Evolutionary conservation across 2,329 filamentous ascomycete species (phyloP).

Genomic region (Fusarium abutilonis): DNA sequence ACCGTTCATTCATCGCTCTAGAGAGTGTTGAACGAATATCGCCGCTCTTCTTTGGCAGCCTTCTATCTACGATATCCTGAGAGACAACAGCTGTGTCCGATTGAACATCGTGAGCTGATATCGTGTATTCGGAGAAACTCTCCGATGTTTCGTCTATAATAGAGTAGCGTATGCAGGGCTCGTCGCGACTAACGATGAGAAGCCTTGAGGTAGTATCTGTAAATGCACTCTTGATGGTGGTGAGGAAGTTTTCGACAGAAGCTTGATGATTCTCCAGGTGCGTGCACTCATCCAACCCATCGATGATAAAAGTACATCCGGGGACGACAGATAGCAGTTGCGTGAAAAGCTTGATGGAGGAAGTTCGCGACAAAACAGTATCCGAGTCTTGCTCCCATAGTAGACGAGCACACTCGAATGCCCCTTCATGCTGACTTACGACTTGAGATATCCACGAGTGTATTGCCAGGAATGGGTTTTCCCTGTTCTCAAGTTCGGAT

Average conservation of each 20-base stretch:
- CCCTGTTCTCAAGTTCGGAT: slow-evolving; percentile 40
- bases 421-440: not conserved
- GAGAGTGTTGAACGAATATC: slow-evolving; percentile 37
- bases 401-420: not conserved
- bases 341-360: slow-evolving; percentile 37
- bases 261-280: not conserved
- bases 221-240: slow-evolving; percentile 20
- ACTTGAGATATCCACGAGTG: slow-evolving; percentile 44
- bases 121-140: slow-evolving; percentile 11
- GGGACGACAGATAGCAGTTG: slow-evolving; percentile 31
- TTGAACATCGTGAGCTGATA: slow-evolving; percentile 36
- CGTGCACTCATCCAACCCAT: slow-evolving; percentile 51
- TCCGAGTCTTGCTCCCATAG: slow-evolving; percentile 39
- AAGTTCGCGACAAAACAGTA: slow-evolving; percentile 25
- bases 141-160: slow-evolving; percentile 1
- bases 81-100: slow-evolving; percentile 42
- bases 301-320: slow-evolving; percentile 42
- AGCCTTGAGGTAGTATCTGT: slow-evolving; percentile 34
- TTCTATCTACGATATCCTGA: slow-evolving; percentile 45
- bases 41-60: slow-evolving; percentile 44
- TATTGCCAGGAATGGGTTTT: slow-evolving; percentile 44
- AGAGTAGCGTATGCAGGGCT: slow-evolving; percentile 37
- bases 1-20: slow-evolving; percentile 43
- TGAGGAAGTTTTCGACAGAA: slow-evolving; percentile 35
- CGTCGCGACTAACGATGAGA: slow-evolving; percentile 44